A percentile compares a stretch with the other conserved stretches of the same genome.
phyloP scores from a whole-genome alignment of 2,329 filamentous ascomycete species.

The Scleromitrula shiraiana region DNA sequence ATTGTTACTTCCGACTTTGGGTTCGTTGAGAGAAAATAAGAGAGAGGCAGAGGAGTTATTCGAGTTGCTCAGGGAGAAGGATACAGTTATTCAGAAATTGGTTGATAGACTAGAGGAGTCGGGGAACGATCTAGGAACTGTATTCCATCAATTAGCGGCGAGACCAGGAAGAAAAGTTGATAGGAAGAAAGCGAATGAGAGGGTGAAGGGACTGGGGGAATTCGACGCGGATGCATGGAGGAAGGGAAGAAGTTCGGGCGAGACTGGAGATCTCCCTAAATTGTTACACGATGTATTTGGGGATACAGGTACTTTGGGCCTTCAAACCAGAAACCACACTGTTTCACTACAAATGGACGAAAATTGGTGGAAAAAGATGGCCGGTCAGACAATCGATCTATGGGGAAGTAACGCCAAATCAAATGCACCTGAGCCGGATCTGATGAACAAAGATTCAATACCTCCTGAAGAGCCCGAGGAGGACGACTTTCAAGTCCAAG shows the following conservation, averaged over 20 bases:
- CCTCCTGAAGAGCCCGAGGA: constrained; percentile 14
- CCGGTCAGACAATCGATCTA: constrained; percentile 20
- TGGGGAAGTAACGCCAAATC: constrained; percentile 14
- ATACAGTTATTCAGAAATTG: constrained; percentile 45
- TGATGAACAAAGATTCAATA: not conserved
- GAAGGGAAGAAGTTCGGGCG: constrained; percentile 4
- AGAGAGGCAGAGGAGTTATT: constrained; percentile 38
- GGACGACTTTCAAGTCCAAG: constrained; percentile 28
- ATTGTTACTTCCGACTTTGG: constrained; percentile 39
- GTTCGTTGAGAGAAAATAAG: constrained; percentile 35
- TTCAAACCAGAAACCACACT: not conserved
- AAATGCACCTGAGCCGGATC: not conserved
- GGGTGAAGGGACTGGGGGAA: constrained; percentile 38
- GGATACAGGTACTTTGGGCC: not conserved
- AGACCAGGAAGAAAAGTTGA: constrained; percentile 34
- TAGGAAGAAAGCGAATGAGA: constrained; percentile 29
- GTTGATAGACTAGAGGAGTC: constrained; percentile 45
- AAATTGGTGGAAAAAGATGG: constrained; percentile 26
- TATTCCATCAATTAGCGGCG: constrained; percentile 38
- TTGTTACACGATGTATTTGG: constrained; percentile 22
- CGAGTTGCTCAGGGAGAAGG: constrained; percentile 41
- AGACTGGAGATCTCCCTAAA: constrained; percentile 9
- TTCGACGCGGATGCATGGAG: constrained; percentile 34
- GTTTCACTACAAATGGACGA: not conserved
- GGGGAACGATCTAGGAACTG: constrained; percentile 40